phyloP scores from a whole-genome alignment of 2,329 filamentous ascomycete species.

The Chaetomium globosum region DNA sequence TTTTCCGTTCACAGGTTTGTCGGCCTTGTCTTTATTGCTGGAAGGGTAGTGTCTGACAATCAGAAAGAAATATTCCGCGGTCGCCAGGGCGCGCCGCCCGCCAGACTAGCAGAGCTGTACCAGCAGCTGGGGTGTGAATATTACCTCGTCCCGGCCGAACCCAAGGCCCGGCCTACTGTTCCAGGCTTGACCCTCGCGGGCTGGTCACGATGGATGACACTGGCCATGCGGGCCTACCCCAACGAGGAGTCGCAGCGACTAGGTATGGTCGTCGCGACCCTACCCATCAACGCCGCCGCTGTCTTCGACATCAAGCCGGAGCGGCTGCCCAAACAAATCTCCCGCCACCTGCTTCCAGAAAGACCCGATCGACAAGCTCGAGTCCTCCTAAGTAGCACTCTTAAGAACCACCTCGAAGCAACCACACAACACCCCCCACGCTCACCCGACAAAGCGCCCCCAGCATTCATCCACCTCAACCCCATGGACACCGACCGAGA shows the following conservation, averaged over 20 bases:
- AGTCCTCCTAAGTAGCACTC: slow-evolving; percentile 61
- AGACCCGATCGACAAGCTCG: slow-evolving; percentile 59
- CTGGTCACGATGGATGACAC: slow-evolving; percentile 71
- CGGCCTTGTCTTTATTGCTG: neutral
- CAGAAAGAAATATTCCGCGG: slow-evolving; percentile 23
- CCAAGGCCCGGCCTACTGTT: slow-evolving; percentile 57
- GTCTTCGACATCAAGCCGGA: slow-evolving; percentile 66
- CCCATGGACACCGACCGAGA: neutral
- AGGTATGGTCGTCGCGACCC: slow-evolving; percentile 65
- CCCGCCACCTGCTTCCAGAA: slow-evolving; percentile 70
- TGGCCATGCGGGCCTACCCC: slow-evolving; percentile 74
- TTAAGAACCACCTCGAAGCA: slow-evolving; percentile 44
- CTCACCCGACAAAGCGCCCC: neutral
- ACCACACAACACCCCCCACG: neutral
- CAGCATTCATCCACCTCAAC: neutral
- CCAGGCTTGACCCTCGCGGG: slow-evolving; percentile 69
- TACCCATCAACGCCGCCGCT: slow-evolving; percentile 64
- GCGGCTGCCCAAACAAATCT: slow-evolving; percentile 76
- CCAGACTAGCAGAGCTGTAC: slow-evolving; percentile 62
- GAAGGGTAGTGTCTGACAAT: neutral
- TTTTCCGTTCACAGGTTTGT: slow-evolving; percentile 68
- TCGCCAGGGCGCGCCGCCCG: slow-evolving; percentile 44
- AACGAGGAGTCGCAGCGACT: slow-evolving; percentile 73
- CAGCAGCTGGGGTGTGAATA: slow-evolving; percentile 59
- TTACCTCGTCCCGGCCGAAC: slow-evolving; percentile 62